Percentiles rank a stretch among this genome's conserved stretches.
These are phyloP conservation scores for Telopea speciosissima DNA, from an alignment of 177 flowering plant genomes.

Conservation along the genomic window DNA sequence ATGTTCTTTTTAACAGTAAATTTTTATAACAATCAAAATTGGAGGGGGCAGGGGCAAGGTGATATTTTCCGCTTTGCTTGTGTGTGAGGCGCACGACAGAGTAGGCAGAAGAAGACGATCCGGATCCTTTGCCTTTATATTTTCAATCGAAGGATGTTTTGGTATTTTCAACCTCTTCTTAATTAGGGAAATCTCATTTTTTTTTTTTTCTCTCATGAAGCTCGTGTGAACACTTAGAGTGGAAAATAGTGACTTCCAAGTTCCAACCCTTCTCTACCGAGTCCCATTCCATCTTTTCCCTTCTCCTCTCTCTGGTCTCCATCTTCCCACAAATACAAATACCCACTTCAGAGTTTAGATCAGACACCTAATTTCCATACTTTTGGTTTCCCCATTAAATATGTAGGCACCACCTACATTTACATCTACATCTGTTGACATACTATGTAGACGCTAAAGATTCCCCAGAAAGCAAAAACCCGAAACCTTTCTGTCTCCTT, in stretches of 20 bases:
- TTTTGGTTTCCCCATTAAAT: not conserved
- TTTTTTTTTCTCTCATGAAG: not conserved
- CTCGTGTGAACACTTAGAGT: no score
- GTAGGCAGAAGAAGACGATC: no score
- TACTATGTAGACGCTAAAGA: not conserved
- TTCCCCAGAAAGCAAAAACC: not conserved
- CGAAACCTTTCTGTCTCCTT: not conserved
- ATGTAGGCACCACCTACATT: no score
- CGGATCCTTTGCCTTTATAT: no score
- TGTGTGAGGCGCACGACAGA: no score
- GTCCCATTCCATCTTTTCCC: not conserved
- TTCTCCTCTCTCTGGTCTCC: not conserved
- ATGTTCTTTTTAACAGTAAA: not conserved
- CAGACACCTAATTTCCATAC: not conserved
- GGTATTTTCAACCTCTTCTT: not conserved
- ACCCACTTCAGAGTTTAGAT: not conserved
- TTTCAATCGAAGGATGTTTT: not conserved
- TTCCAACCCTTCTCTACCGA: slow-evolving; percentile 25
- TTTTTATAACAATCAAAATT: not conserved
- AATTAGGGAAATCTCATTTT: not conserved
- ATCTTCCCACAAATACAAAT: not conserved
- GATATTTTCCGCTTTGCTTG: no score
- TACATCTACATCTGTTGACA: no score
- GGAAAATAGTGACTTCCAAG: slow-evolving; percentile 28
- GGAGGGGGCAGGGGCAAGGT: not conserved